Evolutionary conservation across 306 rosid species (phyloP).

Genomic region (Castanea mollissima): DNA sequence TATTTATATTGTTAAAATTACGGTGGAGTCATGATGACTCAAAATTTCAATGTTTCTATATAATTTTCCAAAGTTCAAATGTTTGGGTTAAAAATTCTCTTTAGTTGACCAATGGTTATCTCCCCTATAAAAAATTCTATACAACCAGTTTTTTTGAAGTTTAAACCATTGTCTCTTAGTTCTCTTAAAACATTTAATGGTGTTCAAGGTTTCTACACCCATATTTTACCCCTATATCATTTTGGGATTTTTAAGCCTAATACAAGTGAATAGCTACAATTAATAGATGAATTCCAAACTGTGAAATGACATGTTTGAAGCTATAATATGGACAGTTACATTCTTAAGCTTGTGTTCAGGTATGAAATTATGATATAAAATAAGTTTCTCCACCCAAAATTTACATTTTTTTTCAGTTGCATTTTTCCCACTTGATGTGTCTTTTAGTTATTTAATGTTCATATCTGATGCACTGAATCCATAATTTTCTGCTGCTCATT

Average conservation of each 20-base stretch:
- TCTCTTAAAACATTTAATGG: background rate
- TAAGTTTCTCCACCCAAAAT: background rate
- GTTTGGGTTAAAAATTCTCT: background rate
- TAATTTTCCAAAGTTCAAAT: background rate
- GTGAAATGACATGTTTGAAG: background rate
- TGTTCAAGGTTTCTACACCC: background rate
- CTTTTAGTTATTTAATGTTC: background rate
- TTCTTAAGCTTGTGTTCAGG: background rate
- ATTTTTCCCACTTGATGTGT: background rate
- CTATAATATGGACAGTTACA: background rate
- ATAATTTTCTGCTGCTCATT: constrained; percentile 35
- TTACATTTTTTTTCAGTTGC: background rate
- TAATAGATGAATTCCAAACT: background rate
- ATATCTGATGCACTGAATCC: constrained; percentile 14
- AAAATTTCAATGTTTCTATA: background rate
- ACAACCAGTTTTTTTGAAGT: background rate
- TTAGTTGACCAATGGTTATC: background rate
- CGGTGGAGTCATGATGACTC: background rate
- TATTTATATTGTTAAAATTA: background rate
- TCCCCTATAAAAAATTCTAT: background rate
- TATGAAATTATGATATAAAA: background rate
- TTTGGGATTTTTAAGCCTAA: background rate
- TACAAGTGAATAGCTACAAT: background rate
- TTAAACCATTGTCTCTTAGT: background rate
- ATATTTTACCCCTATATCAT: background rate